Conservation (phyloP, 2,329 filamentous ascomycete genomes). For the Pseudovirgaria hyperparasitica region DNA sequence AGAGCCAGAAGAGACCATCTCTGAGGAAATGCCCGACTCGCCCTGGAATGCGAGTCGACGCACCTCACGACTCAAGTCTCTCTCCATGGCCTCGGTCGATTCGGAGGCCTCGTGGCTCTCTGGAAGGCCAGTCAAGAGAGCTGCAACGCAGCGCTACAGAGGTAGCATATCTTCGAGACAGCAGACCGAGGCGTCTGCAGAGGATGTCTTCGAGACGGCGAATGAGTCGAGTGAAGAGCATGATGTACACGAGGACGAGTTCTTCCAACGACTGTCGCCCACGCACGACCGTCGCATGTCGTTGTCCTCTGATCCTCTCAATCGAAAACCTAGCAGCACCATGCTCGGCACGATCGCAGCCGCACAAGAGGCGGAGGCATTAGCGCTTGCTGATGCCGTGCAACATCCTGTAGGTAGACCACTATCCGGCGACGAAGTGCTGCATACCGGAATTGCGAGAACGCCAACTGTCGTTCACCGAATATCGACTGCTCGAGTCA, state of each 20-base stretch:
- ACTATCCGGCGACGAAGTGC: slow-evolving; percentile 23
- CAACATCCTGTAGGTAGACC: slow-evolving; percentile 10
- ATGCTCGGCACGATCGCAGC: slow-evolving; percentile 24
- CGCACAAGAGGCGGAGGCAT: slow-evolving; percentile 33
- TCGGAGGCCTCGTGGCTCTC: slow-evolving; percentile 95
- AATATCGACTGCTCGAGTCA: slow-evolving; percentile 41
- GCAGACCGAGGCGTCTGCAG: no score
- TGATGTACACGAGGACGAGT: slow-evolving; percentile 58
- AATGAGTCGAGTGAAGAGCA: slow-evolving; percentile 54
- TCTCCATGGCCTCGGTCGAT: slow-evolving; percentile 86
- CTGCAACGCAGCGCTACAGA: no score
- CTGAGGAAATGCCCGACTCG: slow-evolving; percentile 32
- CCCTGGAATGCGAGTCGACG: slow-evolving; percentile 15
- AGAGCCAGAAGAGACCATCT: slow-evolving; percentile 2
- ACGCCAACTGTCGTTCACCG: slow-evolving; percentile 54
- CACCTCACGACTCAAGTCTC: slow-evolving; percentile 41
- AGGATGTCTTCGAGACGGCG: no score
- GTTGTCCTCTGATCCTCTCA: slow-evolving; percentile 13
- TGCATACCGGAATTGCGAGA: slow-evolving; percentile 40
- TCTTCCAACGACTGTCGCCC: slow-evolving; percentile 46
- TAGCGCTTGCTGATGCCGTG: slow-evolving; percentile 28
- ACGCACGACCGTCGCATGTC: slow-evolving; percentile 27
- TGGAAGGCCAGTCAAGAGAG: slow-evolving; percentile 47
- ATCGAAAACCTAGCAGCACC: slow-evolving; percentile 30
- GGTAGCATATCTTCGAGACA: no score